Percentiles rank a stretch among this genome's conserved stretches.
Conservation (phyloP, 129 eudicot species). For the Solidago caesia region DNA sequence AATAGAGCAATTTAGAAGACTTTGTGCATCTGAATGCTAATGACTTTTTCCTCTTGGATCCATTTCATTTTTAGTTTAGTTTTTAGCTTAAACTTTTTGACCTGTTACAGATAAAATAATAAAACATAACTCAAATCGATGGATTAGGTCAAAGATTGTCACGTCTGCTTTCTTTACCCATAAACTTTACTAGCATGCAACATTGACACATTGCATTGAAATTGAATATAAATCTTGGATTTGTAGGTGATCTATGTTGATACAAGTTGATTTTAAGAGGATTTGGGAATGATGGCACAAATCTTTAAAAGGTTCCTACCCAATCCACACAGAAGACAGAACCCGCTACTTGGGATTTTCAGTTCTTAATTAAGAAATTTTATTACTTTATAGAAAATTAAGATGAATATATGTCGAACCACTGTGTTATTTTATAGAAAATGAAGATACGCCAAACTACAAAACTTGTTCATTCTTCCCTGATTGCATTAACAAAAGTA, state of each 20-base stretch:
- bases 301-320: slow-evolving; percentile 1
- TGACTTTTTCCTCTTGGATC: too few species aligned
- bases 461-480: not conserved
- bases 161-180: too few species aligned
- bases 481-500: not conserved
- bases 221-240: not conserved
- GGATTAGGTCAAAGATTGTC: not conserved
- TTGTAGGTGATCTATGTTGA: slow-evolving; percentile 60
- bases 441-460: not conserved
- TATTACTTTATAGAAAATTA: not conserved
- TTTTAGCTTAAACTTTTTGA: not conserved
- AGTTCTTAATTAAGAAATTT: slow-evolving; percentile 1
- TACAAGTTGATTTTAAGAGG: slow-evolving; percentile 26
- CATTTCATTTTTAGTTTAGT: not conserved
- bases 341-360: not conserved
- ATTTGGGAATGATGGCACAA: not conserved
- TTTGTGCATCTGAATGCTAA: too few species aligned
- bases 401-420: not conserved
- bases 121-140: not conserved
- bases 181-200: not conserved
- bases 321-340: not conserved
- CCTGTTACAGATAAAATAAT: too few species aligned
- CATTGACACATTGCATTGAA: not conserved
- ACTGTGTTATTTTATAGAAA: slow-evolving; percentile 7
- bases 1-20: too few species aligned